Base-by-base conservation (phyloP, 2,329 filamentous ascomycete genomes). In the Penicillium brasilianum region DNA sequence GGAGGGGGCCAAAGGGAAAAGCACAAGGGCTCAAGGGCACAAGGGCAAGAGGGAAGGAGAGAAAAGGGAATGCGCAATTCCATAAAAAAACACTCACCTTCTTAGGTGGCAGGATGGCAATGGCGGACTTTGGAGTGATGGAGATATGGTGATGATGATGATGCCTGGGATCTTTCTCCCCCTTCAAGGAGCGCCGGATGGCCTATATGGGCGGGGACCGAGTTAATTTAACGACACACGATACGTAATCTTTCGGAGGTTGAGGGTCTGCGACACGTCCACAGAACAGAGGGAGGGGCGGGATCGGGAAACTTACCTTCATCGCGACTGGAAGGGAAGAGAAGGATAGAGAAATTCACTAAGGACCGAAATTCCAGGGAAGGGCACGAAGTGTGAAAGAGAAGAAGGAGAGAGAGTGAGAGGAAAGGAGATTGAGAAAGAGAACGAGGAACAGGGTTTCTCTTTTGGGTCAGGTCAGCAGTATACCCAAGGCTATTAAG, bases 61-160 rank as follows among this genome's bases (percentile, higher is more conserved):
- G 52, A 52, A 54, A 55, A 20, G 54, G 34, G 59, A 52, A n/a
- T 22, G 55, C 60, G 50, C 50, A 53, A 54, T 37, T 32, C 53
- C 58, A 59, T 50, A 46, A 55, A 60, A 58, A 64, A 76, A 82
- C 71, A 71, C 70, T 65, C 77, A 96, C 92, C 88, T 96, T 97
- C 80, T 96, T 97, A 1, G 93, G 93, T 56, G 93, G 92, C 28
- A 95, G 87, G 73, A 97, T 96, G 55, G 93, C 92, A 67, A 94
- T 87, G 43, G 92, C 90, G 58, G 93, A 90, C 78, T 97, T 97
- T 66, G 90, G 89, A 16, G 89, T 88, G 69, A 96, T 90, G 59
- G 90, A 89, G 69, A 91, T 85, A 74, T 91, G 90, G 60, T 73
- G 71, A 53, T 67, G 70, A 53, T 67, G 70, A 61, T 70, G 69